Percentiles rank a stretch among this genome's conserved stretches.
These are phyloP conservation scores for Coprinopsis cinerea DNA, from an alignment of 768 basidiomycete genomes.

Conservation along the genomic window DNA sequence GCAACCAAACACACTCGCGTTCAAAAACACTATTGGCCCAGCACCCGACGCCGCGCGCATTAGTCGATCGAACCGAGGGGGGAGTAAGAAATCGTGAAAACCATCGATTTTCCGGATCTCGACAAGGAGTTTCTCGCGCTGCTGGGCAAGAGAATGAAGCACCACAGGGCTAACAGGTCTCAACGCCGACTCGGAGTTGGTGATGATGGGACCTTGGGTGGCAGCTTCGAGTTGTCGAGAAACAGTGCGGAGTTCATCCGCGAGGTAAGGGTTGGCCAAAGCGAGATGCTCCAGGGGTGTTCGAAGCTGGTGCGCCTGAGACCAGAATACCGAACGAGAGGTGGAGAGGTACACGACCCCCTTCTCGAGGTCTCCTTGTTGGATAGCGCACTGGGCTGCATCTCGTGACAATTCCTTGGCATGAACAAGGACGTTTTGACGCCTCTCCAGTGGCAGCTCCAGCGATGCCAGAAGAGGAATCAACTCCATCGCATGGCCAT, in stretches of 20 bases:
- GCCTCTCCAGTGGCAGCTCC: not conserved
- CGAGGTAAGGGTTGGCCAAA: not conserved
- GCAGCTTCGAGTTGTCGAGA: not conserved
- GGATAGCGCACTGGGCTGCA: not conserved
- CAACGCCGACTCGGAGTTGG: no score
- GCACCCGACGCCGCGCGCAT: not conserved
- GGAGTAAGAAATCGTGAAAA: not conserved
- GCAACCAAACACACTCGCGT: not conserved
- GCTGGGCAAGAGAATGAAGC: not conserved
- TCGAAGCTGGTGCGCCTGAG: not conserved
- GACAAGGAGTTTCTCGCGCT: not conserved
- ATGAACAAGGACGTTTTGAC: not conserved
- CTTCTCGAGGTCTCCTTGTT: not conserved
- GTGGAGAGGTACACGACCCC: not conserved
- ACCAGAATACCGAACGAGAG: not conserved
- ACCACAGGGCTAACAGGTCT: no score
- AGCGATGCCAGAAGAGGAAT: conserved; percentile 1
- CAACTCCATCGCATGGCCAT: not conserved
- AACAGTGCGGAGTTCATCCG: not conserved
- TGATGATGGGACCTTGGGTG: no score
- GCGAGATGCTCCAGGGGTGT: not conserved
- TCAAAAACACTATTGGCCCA: not conserved
- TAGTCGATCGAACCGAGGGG: not conserved
- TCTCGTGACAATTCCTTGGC: not conserved
- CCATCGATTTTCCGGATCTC: not conserved